A percentile compares a stretch with the other conserved stretches of the same genome.
Evolutionary conservation across 1,284 basidiomycete genomes (phyloP).

Genomic region (Ustilago esculenta): DNA sequence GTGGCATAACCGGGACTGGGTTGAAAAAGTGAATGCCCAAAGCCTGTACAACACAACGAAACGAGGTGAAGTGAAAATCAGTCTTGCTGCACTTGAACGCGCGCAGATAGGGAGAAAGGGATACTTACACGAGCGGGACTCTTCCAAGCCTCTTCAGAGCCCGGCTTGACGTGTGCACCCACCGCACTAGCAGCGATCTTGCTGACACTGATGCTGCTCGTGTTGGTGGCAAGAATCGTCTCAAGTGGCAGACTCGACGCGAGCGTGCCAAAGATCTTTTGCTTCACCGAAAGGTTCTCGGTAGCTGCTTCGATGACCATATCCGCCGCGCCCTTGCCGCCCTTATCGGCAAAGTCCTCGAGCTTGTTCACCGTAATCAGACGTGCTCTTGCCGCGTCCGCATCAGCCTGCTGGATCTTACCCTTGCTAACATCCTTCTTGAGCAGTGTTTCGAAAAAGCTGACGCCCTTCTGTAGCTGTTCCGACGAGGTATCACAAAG

Average conservation of each 20-base stretch:
- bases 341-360: constrained; percentile 42
- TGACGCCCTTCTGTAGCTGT: constrained; percentile 77
- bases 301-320: constrained; percentile 94
- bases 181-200: constrained; percentile 79
- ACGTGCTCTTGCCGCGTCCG: constrained; percentile 74
- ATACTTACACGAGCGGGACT: constrained; percentile 45
- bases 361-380: constrained; percentile 39
- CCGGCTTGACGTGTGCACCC: constrained; percentile 39
- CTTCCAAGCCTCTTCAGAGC: constrained; percentile 48
- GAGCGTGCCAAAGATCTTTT: constrained; percentile 79
- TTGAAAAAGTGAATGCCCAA: constrained; percentile 91
- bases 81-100: too few relatives aligned
- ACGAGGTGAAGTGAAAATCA: too few relatives aligned
- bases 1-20: constrained; percentile 77
- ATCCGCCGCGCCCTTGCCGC: constrained; percentile 76
- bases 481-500: constrained; percentile 63
- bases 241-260: constrained; percentile 76
- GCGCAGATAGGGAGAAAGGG: too few relatives aligned
- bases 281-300: constrained; percentile 83
- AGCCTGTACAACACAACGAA: constrained; percentile 13
- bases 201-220: constrained; percentile 91
- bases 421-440: constrained; percentile 89
- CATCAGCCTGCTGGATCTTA: constrained; percentile 76
- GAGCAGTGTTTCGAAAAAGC: constrained; percentile 77
- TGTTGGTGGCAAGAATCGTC: constrained; percentile 90